These are phyloP conservation scores for Epichloe coenophiala DNA, from an alignment of 2,329 filamentous ascomycete species.

Conservation along the genomic window DNA sequence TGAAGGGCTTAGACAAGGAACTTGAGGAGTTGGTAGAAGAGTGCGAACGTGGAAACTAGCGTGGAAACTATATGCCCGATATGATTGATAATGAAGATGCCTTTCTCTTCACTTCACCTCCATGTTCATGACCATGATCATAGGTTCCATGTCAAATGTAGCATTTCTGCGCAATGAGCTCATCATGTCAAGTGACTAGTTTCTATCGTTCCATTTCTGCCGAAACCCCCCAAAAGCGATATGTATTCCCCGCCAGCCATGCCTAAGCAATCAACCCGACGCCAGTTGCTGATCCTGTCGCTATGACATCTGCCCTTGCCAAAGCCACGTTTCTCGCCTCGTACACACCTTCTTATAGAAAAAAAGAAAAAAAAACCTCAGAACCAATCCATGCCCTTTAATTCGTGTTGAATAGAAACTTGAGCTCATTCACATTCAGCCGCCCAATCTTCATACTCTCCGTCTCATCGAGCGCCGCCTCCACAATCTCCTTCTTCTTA, in stretches of 20 bases:
- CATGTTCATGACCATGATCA: no score
- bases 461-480: constrained; percentile 66
- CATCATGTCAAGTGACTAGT: no score
- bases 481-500: constrained; percentile 63
- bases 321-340: no score
- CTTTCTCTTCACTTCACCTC: no score
- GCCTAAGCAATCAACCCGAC: background rate
- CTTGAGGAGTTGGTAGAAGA: background rate
- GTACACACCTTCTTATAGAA: no score
- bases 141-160: no score
- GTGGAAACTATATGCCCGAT: background rate
- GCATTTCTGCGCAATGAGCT: no score
- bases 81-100: background rate
- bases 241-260: background rate
- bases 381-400: background rate
- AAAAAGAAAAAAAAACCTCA: no score
- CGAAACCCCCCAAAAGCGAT: background rate
- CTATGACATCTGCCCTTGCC: no score
- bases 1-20: background rate
- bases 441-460: constrained; percentile 53
- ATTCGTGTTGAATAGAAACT: constrained; percentile 45
- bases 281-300: background rate
- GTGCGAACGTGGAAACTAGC: background rate
- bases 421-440: constrained; percentile 52
- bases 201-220: background rate